Conservation (phyloP, 2,329 filamentous ascomycete species). For the Botrytis pseudocinerea region DNA sequence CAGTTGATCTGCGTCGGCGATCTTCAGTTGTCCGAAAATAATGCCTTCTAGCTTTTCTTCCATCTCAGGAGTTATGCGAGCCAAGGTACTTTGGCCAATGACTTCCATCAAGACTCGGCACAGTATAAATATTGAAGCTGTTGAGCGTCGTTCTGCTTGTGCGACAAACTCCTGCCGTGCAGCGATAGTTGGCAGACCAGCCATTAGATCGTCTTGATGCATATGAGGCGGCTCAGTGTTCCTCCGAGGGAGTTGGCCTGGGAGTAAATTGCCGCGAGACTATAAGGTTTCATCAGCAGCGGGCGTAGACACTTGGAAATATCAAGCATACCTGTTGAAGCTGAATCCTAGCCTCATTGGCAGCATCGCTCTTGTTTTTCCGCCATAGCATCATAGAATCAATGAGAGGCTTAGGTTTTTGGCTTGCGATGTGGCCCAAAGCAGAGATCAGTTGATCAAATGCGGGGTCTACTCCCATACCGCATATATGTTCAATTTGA, state of each 20-base stretch:
- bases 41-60: slow-evolving; percentile 92
- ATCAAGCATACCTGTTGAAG: slow-evolving; percentile 50
- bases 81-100: slow-evolving; percentile 82
- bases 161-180: slow-evolving; percentile 68
- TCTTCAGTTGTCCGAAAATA: slow-evolving; percentile 93
- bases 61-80: slow-evolving; percentile 84
- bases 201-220: slow-evolving; percentile 28
- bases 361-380: slow-evolving; percentile 90
- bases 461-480: slow-evolving; percentile 78
- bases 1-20: slow-evolving; percentile 79
- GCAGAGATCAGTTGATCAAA: slow-evolving; percentile 96
- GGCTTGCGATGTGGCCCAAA: slow-evolving; percentile 88
- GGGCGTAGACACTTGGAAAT: slow-evolving; percentile 1
- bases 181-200: slow-evolving; percentile 41
- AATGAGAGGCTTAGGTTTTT: slow-evolving; percentile 92
- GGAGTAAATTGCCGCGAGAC: slow-evolving; percentile 32
- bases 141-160: slow-evolving; percentile 84
- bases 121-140: slow-evolving; percentile 92
- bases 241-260: slow-evolving; percentile 56
- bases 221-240: slow-evolving; percentile 66
- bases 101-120: slow-evolving; percentile 94
- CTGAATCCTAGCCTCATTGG: slow-evolving; percentile 64
- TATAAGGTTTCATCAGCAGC: slow-evolving; percentile 22
- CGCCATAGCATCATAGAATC: slow-evolving; percentile 98
- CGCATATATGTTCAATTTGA: slow-evolving; percentile 85